A percentile compares a stretch with the other conserved stretches of the same genome.
Conservation (phyloP, 2,329 filamentous ascomycete species). For the Sporothrix phasma region DNA sequence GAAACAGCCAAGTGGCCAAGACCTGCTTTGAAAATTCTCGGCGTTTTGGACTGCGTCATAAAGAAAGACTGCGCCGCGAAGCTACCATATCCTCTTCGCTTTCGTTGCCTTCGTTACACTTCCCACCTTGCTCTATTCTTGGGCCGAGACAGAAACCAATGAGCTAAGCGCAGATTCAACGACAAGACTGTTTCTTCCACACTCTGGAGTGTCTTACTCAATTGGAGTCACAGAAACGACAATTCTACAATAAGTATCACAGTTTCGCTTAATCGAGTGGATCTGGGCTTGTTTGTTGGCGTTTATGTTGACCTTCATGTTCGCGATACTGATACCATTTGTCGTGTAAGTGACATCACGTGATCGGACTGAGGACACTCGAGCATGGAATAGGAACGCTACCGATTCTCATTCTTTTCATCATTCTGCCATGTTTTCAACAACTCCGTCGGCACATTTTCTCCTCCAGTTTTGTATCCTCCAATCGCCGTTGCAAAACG, state of each 20-base stretch:
- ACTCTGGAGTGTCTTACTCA: background rate
- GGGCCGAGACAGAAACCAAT: background rate
- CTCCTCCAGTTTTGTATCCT: background rate
- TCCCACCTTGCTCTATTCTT: background rate
- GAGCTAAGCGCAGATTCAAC: background rate
- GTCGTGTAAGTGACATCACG: background rate
- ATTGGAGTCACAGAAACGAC: too few species aligned
- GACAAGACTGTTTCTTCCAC: too few species aligned
- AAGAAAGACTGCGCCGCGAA: background rate
- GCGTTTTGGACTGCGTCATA: background rate
- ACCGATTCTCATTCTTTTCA: background rate
- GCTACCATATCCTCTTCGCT: background rate
- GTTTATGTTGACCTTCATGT: background rate
- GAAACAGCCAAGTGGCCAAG: slow-evolving; percentile 7
- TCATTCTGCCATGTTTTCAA: background rate
- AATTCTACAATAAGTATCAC: too few species aligned
- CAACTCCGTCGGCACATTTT: background rate
- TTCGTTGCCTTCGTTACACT: background rate
- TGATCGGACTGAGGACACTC: too few species aligned
- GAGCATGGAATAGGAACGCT: too few species aligned
- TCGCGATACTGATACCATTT: background rate
- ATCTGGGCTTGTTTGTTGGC: background rate
- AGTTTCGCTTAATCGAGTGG: background rate
- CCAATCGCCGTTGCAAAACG: background rate
- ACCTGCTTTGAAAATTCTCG: background rate